Conservation (phyloP, 306 rosid genomes). For the Delonix regia region DNA sequence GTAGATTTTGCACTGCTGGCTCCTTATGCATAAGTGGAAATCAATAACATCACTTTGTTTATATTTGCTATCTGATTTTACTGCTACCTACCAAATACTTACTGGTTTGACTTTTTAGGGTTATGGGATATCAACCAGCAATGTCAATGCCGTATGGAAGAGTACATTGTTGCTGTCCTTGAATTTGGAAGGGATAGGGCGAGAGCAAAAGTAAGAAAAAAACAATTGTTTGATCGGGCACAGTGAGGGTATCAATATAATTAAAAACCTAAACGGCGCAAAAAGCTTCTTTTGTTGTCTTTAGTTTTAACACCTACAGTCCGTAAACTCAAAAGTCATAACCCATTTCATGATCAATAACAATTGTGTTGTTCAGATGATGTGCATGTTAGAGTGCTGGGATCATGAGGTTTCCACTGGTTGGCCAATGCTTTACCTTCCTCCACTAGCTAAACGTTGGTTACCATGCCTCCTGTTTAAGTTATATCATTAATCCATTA, state of each 20-base stretch:
- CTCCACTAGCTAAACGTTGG: neutral
- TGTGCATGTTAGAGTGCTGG: neutral
- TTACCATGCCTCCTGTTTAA: neutral
- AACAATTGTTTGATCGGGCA: neutral
- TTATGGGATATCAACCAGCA: neutral
- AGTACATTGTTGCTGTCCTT: neutral
- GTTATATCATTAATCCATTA: neutral
- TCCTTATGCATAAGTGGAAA: conserved; percentile 12
- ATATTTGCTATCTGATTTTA: neutral
- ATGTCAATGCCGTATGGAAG: conserved; percentile 4
- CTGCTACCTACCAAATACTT: conserved; percentile 3
- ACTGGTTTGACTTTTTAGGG: conserved; percentile 12
- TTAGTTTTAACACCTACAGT: neutral
- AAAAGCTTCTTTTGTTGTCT: neutral
- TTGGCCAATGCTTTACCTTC: neutral
- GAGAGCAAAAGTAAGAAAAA: neutral
- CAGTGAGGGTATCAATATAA: neutral
- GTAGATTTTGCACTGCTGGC: conserved; percentile 36
- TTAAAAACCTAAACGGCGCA: neutral
- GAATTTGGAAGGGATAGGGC: neutral
- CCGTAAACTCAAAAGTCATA: neutral
- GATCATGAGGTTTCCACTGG: neutral
- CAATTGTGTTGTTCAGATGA: neutral
- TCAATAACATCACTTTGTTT: conserved; percentile 1
- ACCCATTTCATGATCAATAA: neutral